A percentile compares a stretch with the other conserved stretches of the same genome.
Evolutionary conservation across 1,284 basidiomycete species (phyloP).

Genomic region (Austroboletus niveus): DNA sequence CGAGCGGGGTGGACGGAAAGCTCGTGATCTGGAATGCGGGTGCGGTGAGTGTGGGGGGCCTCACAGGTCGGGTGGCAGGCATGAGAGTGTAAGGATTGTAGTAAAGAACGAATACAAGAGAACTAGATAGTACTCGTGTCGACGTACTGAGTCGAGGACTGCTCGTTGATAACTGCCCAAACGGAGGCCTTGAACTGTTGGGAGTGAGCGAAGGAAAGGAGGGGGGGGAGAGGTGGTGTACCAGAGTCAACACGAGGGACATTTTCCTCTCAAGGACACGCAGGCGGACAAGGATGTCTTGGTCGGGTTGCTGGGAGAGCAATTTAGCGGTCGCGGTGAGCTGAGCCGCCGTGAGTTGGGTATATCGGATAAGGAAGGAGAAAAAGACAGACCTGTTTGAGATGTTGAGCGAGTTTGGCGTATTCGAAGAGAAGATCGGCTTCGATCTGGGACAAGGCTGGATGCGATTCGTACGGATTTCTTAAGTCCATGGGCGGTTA

Average conservation of each 20-base stretch:
- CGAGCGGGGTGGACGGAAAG: conserved; percentile 93
- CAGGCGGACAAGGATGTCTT: conserved; percentile 72
- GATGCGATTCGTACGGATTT: conserved; percentile 70
- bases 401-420: conserved; percentile 66
- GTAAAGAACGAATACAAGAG: background rate
- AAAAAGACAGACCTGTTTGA: conserved; percentile 56
- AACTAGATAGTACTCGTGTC: conserved; percentile 22
- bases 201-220: conserved; percentile 2
- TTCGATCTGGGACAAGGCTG: conserved; percentile 59
- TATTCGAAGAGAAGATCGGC: conserved; percentile 80
- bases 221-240: conserved; percentile 9
- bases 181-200: conserved; percentile 89
- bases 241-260: conserved; percentile 88
- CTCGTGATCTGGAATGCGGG: conserved; percentile 89
- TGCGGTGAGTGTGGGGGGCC: conserved; percentile 41
- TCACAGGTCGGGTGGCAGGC: conserved; percentile 48
- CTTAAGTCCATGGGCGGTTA: conserved; percentile 21
- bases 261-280: conserved; percentile 90
- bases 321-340: conserved; percentile 56
- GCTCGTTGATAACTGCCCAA: conserved; percentile 91
- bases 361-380: conserved; percentile 2
- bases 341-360: conserved; percentile 33
- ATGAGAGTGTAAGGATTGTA: conserved; percentile 41
- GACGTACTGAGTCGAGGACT: conserved; percentile 47
- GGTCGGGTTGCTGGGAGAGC: conserved; percentile 70